Conservation (phyloP, 768 basidiomycete species). For the Cytidiella melzeri region DNA sequence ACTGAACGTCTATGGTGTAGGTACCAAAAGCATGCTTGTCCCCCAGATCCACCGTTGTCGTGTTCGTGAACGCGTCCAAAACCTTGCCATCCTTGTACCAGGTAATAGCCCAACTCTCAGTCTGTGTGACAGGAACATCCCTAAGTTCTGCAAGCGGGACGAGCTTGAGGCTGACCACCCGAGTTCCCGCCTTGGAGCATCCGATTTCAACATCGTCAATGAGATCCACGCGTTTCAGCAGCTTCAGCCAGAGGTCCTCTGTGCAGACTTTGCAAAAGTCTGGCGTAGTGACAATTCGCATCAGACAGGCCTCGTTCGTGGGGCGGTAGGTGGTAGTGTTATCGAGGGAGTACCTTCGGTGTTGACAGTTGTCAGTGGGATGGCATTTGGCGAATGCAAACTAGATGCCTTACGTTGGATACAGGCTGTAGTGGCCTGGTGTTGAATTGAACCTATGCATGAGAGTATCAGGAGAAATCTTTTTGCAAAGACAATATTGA, state of each 20-base stretch:
- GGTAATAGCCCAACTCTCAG: slow-evolving; percentile 48
- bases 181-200: slow-evolving; percentile 29
- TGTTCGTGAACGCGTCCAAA: slow-evolving; percentile 42
- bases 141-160: slow-evolving; percentile 58
- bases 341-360: slow-evolving; percentile 49
- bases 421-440: slow-evolving; percentile 57
- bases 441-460: slow-evolving; percentile 50
- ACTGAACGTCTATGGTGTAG: slow-evolving; percentile 43
- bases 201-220: slow-evolving; percentile 46
- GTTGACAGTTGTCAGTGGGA: background rate
- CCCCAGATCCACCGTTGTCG: slow-evolving; percentile 42
- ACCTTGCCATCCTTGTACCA: slow-evolving; percentile 48
- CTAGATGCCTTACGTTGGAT: slow-evolving; percentile 70
- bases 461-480: background rate
- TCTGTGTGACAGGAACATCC: slow-evolving; percentile 22
- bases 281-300: slow-evolving; percentile 65
- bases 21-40: slow-evolving; percentile 29
- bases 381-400: background rate
- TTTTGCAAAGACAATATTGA: slow-evolving; percentile 9
- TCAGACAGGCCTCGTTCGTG: slow-evolving; percentile 77
- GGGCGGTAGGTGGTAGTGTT: slow-evolving; percentile 73
- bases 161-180: slow-evolving; percentile 41
- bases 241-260: slow-evolving; percentile 68
- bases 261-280: slow-evolving; percentile 71
- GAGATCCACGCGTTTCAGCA: slow-evolving; percentile 52